Conservation (phyloP, 257 asterid genomes). For the Ilex asprella region DNA sequence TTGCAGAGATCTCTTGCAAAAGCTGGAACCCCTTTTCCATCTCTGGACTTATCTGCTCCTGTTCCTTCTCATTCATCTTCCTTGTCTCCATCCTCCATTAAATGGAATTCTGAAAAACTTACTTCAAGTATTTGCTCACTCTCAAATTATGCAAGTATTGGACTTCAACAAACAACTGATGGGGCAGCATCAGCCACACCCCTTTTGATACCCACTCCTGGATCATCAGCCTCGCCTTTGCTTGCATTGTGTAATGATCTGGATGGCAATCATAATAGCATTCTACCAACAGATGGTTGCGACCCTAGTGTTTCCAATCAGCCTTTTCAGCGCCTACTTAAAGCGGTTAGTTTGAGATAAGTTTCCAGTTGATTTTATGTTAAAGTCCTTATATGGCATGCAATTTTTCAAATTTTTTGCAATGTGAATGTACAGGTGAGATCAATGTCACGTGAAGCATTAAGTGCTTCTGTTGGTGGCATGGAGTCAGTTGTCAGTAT, state of each 20-base stretch:
- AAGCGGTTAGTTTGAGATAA: conserved; percentile 33
- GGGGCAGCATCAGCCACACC: conserved; percentile 15
- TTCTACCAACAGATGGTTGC: background rate
- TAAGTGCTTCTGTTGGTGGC: conserved; percentile 27
- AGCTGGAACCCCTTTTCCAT: conserved; percentile 16
- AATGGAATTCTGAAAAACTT: conserved; percentile 25
- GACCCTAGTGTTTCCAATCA: conserved; percentile 7
- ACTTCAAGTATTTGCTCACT: conserved; percentile 12
- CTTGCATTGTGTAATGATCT: conserved; percentile 17
- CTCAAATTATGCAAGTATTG: conserved; percentile 22
- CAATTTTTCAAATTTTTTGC: conserved; percentile 3
- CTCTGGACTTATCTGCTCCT: conserved; percentile 27
- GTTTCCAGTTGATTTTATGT: background rate
- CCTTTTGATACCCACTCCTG: conserved; percentile 13
- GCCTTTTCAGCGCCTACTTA: conserved; percentile 26
- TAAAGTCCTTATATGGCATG: background rate
- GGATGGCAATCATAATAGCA: conserved; percentile 10
- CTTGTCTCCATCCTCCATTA: conserved; percentile 33
- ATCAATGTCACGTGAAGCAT: conserved; percentile 24
- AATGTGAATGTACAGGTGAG: conserved; percentile 32
- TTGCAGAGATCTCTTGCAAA: conserved; percentile 16
- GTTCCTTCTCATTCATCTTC: conserved; percentile 43
- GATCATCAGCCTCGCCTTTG: conserved; percentile 20
- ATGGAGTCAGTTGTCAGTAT: conserved; percentile 24
- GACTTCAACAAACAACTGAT: conserved; percentile 9